These are phyloP conservation scores for Zygoascus sp. DNA, from an alignment of 1,139 yeast species.

Conservation along the genomic window DNA sequence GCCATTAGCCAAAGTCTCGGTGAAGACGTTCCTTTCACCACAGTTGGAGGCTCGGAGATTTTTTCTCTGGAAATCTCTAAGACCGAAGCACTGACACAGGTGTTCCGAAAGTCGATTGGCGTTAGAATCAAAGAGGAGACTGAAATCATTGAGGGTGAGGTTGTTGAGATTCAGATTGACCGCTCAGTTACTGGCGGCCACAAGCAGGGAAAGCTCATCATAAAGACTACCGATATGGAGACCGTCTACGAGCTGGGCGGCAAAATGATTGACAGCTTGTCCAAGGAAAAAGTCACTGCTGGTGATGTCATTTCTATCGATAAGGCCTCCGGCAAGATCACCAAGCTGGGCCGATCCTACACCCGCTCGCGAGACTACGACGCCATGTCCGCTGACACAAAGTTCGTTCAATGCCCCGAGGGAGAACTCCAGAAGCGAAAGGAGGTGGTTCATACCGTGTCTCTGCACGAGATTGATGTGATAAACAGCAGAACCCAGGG, in stretches of 20 bases:
- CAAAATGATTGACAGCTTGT: slow-evolving; percentile 94
- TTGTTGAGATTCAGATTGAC: slow-evolving; percentile 96
- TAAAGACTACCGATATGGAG: slow-evolving; percentile 98
- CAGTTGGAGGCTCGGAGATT: slow-evolving; percentile 90
- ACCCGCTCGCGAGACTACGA: slow-evolving; percentile 97
- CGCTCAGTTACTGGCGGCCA: slow-evolving; percentile 96
- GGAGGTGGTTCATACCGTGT: slow-evolving; percentile 93
- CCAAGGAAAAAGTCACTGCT: slow-evolving; percentile 92
- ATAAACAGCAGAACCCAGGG: slow-evolving; percentile 98
- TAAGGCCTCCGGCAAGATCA: slow-evolving; percentile 90
- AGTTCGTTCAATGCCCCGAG: slow-evolving; percentile 97
- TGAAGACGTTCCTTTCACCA: slow-evolving; percentile 89
- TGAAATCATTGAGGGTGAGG: slow-evolving; percentile 97
- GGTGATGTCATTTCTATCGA: slow-evolving; percentile 97
- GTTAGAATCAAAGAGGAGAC: slow-evolving; percentile 95
- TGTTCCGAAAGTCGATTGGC: slow-evolving; percentile 93
- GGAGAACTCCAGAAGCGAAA: slow-evolving; percentile 96
- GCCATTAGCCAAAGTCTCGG: slow-evolving; percentile 91
- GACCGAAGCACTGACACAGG: slow-evolving; percentile 94
- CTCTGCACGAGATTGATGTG: slow-evolving; percentile 95
- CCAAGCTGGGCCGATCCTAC: slow-evolving; percentile 91
- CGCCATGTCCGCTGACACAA: slow-evolving; percentile 98
- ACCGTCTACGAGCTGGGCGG: slow-evolving; percentile 95
- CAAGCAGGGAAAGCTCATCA: slow-evolving; percentile 95
- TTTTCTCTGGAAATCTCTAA: slow-evolving; percentile 87